Base-by-base conservation (phyloP, 2,329 filamentous ascomycete genomes). In the Colletotrichum plurivorum region DNA sequence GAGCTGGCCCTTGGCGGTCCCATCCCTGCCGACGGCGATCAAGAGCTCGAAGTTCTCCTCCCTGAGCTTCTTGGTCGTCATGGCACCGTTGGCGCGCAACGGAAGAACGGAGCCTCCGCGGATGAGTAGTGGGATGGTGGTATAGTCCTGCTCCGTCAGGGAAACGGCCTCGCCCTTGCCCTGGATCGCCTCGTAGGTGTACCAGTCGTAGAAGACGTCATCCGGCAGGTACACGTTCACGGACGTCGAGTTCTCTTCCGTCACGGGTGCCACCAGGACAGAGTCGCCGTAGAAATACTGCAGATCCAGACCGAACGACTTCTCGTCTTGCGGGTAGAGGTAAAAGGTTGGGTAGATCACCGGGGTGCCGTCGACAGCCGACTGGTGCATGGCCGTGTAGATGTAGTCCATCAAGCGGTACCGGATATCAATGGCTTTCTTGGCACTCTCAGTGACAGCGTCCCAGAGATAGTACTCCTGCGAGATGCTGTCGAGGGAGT, bases 381-480 rank as follows among this genome's bases (percentile, higher is more conserved):
- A 88, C 65, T 82, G 80, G 76, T 90, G 83, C 73, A 94, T 84
- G 0, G 90, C 88, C 1, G 93, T 94, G 83, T 95, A 95, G 69
- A 93, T 85, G 80, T 95, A 95, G 75, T 94, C 93, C n/a, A 95
- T 84, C n/a, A 95, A 83, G 39, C 88, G 85, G 81, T 95, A 95
- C n/a, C 93, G 87, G 55, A 90, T 89, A 36, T 87, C 86, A 73
- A 95, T 94, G 18, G 90, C 91, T 67, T 88, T 90, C 63, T 86
- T 87, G 0, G 92, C 92, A 0, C 91, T 90, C 9, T 85, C 80
- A 0, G 91, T 84, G 5, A 93, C 91, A 1, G 83, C 79, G 0
- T 84, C 80, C 90, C 91, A 94, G 53, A 83, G 86, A 78, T 94
- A 95, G 46, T 92, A 92, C 76, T 93, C 91, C 72, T 93, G 91